Evolutionary conservation across 2,329 filamentous ascomycete species (phyloP), one percentile per base, ranked within the genome.

Genomic region (Trichoderma sp.): DNA sequence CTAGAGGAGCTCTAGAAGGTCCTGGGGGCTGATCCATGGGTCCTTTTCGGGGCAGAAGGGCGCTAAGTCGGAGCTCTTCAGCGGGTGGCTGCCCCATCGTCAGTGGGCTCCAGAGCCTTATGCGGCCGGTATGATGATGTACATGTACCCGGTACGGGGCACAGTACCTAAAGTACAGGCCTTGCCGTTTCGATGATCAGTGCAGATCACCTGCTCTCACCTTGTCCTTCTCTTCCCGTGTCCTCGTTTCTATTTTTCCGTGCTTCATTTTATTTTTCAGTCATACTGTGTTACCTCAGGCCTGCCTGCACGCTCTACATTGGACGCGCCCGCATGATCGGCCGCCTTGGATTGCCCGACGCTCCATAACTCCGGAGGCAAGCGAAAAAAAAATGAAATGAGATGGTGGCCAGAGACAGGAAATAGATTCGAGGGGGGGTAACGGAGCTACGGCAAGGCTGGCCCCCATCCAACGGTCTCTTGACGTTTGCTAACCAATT

Each of bases 331-430:
- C 28, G 11, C 26, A 30, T 18, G 28, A 14, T 67, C 51, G 51
- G 32, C 64, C 64, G 64, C 64, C 34, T 39, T 39, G 30, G 21
- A 18, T 28, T 58, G 12, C 21, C 64, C 64, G 30, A 36, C 30
- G 36, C 21, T 21, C 15, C 47, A 36, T 57, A 39, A 57, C 32
- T 58, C 34, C 51, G 47, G 63, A 53, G 15, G 9, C 51, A 60
- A 68, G 53, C 65, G 65, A 68, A 47, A 68, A 43, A 12, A 39
- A 39, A 68, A 47, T 12, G 65, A 68, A 60, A 60, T 68, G 65
- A 68, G 53, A 68, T 57, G 65, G 53, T 68, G 56, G 26, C 65
- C 5, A 15, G 24, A 47, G 26, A 32, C n/a, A 15, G 7, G 32
- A 68, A 14, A 47, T 67, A 43, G 39, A 58, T 68, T 32, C 47